A percentile compares a stretch with the other conserved stretches of the same genome.
phyloP scores from a whole-genome alignment of 306 rosid genomes.

The Abrus pulchellus region DNA sequence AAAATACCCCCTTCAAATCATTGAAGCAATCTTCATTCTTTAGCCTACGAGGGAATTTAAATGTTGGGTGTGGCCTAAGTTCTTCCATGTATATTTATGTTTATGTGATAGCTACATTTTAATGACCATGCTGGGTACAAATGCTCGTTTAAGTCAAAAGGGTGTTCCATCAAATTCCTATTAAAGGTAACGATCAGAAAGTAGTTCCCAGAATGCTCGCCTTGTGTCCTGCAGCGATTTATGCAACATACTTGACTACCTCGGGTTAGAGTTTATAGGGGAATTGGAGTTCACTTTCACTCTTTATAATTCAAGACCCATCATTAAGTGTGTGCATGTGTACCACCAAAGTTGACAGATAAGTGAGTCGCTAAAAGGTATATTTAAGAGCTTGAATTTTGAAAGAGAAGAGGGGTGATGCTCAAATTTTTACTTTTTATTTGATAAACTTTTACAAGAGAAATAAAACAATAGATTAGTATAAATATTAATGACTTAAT shows the following conservation, averaged over 20 bases:
- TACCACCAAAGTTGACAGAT: no score
- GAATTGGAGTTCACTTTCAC: slow-evolving; percentile 45
- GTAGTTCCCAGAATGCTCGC: slow-evolving; percentile 48
- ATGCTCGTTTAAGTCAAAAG: slow-evolving; percentile 51
- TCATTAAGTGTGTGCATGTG: slow-evolving; percentile 29
- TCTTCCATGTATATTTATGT: slow-evolving; percentile 27
- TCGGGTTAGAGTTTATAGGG: slow-evolving; percentile 59
- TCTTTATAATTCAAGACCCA: slow-evolving; percentile 41
- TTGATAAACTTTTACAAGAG: no score
- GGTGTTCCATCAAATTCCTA: slow-evolving; percentile 54
- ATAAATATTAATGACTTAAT: no score
- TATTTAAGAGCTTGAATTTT: no score
- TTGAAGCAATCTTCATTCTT: slow-evolving; percentile 50
- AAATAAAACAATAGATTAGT: no score
- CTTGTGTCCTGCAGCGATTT: slow-evolving; percentile 56
- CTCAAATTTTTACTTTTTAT: no score
- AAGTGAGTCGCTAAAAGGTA: no score
- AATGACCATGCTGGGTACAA: slow-evolving; percentile 50
- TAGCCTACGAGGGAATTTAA: slow-evolving; percentile 48
- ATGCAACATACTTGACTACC: slow-evolving; percentile 48
- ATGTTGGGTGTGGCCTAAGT: slow-evolving; percentile 53
- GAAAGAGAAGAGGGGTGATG: no score
- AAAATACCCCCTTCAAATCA: slow-evolving; percentile 48
- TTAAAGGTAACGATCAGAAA: slow-evolving; percentile 44
- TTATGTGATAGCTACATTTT: slow-evolving; percentile 45